phyloP scores from a whole-genome alignment of 2,329 filamentous ascomycete species.

The Claviceps arundinis region DNA sequence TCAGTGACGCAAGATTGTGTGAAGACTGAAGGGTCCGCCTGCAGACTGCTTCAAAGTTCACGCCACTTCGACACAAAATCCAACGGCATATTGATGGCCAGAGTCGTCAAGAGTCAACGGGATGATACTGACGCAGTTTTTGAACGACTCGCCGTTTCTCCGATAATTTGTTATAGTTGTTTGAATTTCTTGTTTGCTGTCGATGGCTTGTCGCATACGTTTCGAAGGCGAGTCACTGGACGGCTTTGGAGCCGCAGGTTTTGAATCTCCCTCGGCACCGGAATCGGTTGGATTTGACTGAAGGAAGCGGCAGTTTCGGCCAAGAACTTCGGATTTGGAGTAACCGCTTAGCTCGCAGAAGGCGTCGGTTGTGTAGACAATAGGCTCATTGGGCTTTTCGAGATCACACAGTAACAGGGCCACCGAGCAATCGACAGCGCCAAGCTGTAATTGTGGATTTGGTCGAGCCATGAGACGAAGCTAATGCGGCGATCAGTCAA shows the following conservation, averaged over 20 bases:
- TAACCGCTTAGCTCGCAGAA: constrained; percentile 75
- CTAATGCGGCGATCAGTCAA: constrained; percentile 15
- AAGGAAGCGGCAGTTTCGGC: constrained; percentile 73
- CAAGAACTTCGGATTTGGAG: constrained; percentile 56
- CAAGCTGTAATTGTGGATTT: constrained; percentile 65
- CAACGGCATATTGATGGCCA: constrained; percentile 60
- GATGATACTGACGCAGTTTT: constrained; percentile 76
- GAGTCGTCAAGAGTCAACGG: constrained; percentile 56
- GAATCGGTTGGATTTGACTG: constrained; percentile 53
- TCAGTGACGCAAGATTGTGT: too few species aligned
- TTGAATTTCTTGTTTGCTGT: constrained; percentile 32
- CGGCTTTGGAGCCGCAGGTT: not conserved
- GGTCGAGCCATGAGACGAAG: constrained; percentile 54
- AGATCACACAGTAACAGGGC: constrained; percentile 75
- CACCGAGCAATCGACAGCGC: constrained; percentile 72
- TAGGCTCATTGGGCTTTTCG: constrained; percentile 57
- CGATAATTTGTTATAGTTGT: constrained; percentile 61
- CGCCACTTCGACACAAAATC: constrained; percentile 62
- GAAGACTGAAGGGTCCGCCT: too few species aligned
- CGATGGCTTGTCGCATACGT: constrained; percentile 34
- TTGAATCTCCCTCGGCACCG: not conserved
- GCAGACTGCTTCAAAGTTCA: not conserved
- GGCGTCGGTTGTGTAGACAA: constrained; percentile 72
- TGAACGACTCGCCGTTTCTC: constrained; percentile 66
- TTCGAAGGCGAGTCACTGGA: constrained; percentile 40